Base-by-base conservation (phyloP, 2,329 filamentous ascomycete genomes). In the Aspergillus persii region DNA sequence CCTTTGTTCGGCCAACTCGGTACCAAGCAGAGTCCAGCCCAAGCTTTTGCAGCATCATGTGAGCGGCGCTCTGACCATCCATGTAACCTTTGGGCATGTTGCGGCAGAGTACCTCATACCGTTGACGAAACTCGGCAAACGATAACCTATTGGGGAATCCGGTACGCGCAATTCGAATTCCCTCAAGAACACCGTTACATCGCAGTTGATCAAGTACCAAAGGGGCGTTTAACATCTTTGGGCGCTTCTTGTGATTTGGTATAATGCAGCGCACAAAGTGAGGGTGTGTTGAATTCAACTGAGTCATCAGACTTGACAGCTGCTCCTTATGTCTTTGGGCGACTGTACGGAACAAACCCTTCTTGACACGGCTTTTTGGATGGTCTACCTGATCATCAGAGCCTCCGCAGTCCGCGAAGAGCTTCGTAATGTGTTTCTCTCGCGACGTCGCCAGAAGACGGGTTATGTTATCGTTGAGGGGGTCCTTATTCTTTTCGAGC, bases 401-500 rank as follows among this genome's bases (percentile, higher is more conserved):
- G 57, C 96, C 93, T 7, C 88, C 89, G 69, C 94, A 99, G 74
- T 99, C 96, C 4, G 85, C 81, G 74, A 99, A 99, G 0, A 99
- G 82, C 44, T 83, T 84, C 1, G 92, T 91, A 61, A 98, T 83
- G 71, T 99, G 94, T 63, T 85, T 86, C 72, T 98, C 89, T 2
- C 83, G 86, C 1, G 96, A 99, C 12, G 84, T 83, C 41, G 93
- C 91, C 39, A 99, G 84, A 7, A 99, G 83, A 26, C 92, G 86
- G 0, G 96, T 99, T 62, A 99, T 84, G 63, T 98, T 99, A 81
- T 99, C 96, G 69, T 98, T 98, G 50, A 99, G 77, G 1, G 95
- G 96, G 70, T 99, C 95, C 75, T 99, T 99, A 81, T 99, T 99
- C 83, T 98, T 99, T 76, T 98, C 94, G 36, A 99, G 80, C 95